phyloP scores from a whole-genome alignment of 225 moss, liverwort and hornwort genomes.

The Antitrichia curtipendula region DNA sequence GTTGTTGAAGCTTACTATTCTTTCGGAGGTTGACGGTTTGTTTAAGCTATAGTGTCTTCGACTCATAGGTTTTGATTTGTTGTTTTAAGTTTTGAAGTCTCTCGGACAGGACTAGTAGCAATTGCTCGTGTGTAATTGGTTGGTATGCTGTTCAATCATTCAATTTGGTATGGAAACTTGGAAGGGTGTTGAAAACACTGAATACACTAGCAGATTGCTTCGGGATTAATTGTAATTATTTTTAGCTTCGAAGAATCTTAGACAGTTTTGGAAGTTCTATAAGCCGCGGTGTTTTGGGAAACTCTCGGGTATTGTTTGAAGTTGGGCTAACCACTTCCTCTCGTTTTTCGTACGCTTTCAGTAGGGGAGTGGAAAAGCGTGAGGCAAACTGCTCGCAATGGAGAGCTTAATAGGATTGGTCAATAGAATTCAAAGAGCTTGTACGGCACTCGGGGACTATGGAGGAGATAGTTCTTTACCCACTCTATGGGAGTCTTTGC shows the following conservation, averaged over 20 bases:
- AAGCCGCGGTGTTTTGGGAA: not conserved
- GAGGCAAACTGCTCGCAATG: slow-evolving; percentile 8
- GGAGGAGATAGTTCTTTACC: slow-evolving; percentile 61
- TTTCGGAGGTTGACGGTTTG: not conserved
- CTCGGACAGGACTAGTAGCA: not conserved
- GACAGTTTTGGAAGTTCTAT: not conserved
- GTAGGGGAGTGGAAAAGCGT: not conserved
- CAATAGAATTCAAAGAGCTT: slow-evolving; percentile 59
- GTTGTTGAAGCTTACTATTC: not conserved
- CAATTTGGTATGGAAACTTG: not conserved
- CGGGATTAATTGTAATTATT: not conserved
- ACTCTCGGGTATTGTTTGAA: not conserved
- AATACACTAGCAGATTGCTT: not conserved
- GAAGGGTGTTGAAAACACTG: not conserved
- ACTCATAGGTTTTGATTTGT: not conserved
- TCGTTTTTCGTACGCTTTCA: not conserved
- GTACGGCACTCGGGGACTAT: slow-evolving; percentile 60
- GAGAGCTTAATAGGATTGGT: slow-evolving; percentile 65
- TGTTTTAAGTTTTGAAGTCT: not conserved
- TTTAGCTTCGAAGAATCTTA: not conserved
- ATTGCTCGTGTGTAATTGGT: not conserved
- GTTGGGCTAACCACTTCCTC: not conserved
- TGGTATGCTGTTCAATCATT: not conserved
- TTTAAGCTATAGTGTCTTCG: not conserved
- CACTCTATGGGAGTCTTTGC: slow-evolving; percentile 76